Base-by-base conservation (phyloP, 106 monocot genomes). In the Phalaenopsis aphrodite region DNA sequence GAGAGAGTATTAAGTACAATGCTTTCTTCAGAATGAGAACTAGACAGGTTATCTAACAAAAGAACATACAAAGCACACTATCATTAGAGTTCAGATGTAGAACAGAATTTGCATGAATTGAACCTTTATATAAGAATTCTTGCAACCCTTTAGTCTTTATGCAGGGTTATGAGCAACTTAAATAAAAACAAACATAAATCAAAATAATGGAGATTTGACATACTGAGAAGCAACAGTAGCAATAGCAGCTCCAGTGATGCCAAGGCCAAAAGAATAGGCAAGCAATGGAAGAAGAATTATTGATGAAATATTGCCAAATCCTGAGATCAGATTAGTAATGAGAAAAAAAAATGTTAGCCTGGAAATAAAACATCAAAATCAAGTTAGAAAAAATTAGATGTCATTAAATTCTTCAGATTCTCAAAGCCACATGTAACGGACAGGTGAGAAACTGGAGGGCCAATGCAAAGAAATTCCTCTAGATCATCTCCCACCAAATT, bases 151-250 rank as follows among this genome's bases (percentile, higher is more conserved):
- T 61, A 69, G 14, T 5, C 38, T 45, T 74, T 42, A 45, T 42
- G 74, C 74, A 45, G 8, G 42, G 30, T 8, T 74, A 74, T 45
- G 36, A 74, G 74, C 42, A 74, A 74, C 74, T 74, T 74, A n/a
- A n/a, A 42, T 19, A 42, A 49, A 76, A 24, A 75, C 75, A 75
- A 76, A 49, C 46, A 76, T 10, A 76, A 48, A 8, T 21, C 4
- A 49, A 49, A 49, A 49, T 24, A 21, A 76, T 19, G 57, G 42
- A 83, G 4, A 36, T 30, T 30, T 65, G 45, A 85, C 94, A 43
- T 93, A 99, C 99, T 99, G 99, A 75, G 95, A 99, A 77, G 87
- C 83, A 87, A 93, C 85, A 71, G 99, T 99, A 37, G 99, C 90
- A 79, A 91, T 78, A 72, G 95, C 99, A 87, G 99, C 99, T 72